phyloP scores from a whole-genome alignment of 345 rosid species.

The Moricandia arvensis region DNA sequence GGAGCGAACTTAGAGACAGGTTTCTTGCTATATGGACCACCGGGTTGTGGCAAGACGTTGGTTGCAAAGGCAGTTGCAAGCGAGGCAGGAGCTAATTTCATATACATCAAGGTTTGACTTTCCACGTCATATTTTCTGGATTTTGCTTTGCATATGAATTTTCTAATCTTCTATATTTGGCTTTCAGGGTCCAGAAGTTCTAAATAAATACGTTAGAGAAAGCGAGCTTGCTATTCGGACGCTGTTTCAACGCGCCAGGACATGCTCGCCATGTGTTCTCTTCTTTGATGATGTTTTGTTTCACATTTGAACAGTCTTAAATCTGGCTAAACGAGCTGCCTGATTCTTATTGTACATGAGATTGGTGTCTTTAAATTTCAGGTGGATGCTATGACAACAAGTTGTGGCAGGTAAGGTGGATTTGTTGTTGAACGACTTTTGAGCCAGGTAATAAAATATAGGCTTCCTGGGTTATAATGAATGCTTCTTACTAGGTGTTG shows the following conservation, averaged over 20 bases:
- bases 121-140: too few species aligned
- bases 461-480: neutral
- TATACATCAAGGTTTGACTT: slow-evolving; percentile 67
- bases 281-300: slow-evolving; percentile 96
- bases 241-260: slow-evolving; percentile 78
- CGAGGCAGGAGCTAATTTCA: slow-evolving; percentile 97
- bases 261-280: slow-evolving; percentile 81
- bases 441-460: slow-evolving; percentile 29
- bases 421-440: slow-evolving; percentile 39
- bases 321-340: too few species aligned
- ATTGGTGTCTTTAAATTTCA: slow-evolving; percentile 28
- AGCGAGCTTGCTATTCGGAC: slow-evolving; percentile 86
- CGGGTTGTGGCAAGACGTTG: slow-evolving; percentile 98
- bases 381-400: slow-evolving; percentile 97
- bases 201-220: slow-evolving; percentile 93
- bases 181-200: slow-evolving; percentile 81
- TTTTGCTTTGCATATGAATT: slow-evolving; percentile 12
- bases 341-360: too few species aligned
- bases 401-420: slow-evolving; percentile 87
- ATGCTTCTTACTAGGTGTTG: neutral
- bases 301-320: too few species aligned
- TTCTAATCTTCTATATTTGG: neutral
- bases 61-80: slow-evolving; percentile 95
- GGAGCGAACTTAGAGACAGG: slow-evolving; percentile 78
- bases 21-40: slow-evolving; percentile 94